Evolutionary conservation across 2,329 filamentous ascomycete genomes (phyloP), one percentile per base, ranked within the genome.

Genomic region (Aspergillus ochraceoroseus): DNA sequence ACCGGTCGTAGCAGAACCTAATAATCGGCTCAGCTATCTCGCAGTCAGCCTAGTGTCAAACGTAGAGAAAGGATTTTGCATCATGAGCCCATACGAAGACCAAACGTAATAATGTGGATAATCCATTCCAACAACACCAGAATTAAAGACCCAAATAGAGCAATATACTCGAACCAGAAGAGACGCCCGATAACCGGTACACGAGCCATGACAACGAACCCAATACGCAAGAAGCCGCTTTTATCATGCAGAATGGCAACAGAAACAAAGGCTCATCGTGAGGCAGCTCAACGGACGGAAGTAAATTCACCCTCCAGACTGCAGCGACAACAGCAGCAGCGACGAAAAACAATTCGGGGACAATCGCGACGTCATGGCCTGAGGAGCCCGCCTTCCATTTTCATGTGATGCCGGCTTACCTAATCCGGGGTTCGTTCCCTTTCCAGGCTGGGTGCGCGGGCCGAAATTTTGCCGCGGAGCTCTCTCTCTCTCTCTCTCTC

Each of bases 51-150:
- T 32, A 9, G 20, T 13, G 14, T 15, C n/a, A 15, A 18, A 17
- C 3, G 13, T 20, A 23, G 12, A 23, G 12, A 23, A n/a, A n/a
- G n/a, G n/a, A n/a, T n/a, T n/a, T n/a, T n/a, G 31, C 2, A 20
- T n/a, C 14, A 27, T 14, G 12, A 33, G 14, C n/a, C 22, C 7
- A n/a, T 70, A 89, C 85, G 92, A 28, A 98, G 76, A 23, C 87
- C 86, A 47, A 95, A 77, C 1, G 92, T 96, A 47, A 95, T 78
- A 43, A 94, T 72, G 55, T 90, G 82, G 55, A 95, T 83, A 46
- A 94, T 58, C 41, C 82, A 81, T 65, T 98, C 92, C 51, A 95
- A 74, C 32, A 80, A 75, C 43, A 96, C 82, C 25, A 98, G 77
- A 37, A 87, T 57, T 57, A 96, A 85, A 5, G 90, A 96, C 40